Evolutionary conservation across 257 asterid genomes (phyloP).

Genomic region (Petrea volubilis): DNA sequence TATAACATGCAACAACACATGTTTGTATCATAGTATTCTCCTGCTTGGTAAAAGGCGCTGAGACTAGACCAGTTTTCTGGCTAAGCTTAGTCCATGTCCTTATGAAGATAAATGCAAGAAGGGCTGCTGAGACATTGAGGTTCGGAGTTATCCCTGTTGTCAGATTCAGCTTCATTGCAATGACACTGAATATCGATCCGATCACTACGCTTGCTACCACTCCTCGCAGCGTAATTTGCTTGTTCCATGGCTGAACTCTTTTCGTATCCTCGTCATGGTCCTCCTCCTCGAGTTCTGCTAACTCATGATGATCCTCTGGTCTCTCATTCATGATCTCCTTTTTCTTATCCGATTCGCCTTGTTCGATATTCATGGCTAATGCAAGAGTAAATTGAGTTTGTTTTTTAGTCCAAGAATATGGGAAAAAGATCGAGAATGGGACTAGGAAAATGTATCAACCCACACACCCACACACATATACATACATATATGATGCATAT

Average conservation of each 20-base stretch:
- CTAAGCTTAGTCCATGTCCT: conserved; percentile 59
- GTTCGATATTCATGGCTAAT: conserved; percentile 30
- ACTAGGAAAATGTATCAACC: not conserved
- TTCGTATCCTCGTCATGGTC: conserved; percentile 27
- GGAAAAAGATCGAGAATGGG: not conserved
- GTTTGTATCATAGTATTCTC: conserved; percentile 97
- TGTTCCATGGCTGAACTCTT: conserved; percentile 60
- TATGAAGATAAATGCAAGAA: conserved; percentile 63
- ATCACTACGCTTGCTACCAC: conserved; percentile 54
- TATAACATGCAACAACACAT: conserved; percentile 86
- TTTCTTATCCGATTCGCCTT: conserved; percentile 14
- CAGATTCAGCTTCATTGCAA: conserved; percentile 73
- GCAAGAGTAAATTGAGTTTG: not conserved
- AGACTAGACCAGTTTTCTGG: conserved; percentile 44
- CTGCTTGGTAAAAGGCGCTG: conserved; percentile 75
- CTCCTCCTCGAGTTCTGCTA: conserved; percentile 16
- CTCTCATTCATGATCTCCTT: conserved; percentile 23
- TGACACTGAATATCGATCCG: conserved; percentile 68
- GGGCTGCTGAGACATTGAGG: conserved; percentile 85
- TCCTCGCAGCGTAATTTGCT: conserved; percentile 67
- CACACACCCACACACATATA: not conserved
- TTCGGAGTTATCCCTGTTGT: conserved; percentile 84
- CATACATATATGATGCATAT: no score
- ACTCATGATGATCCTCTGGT: conserved; percentile 6
- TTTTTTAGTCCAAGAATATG: not conserved